Conservation (phyloP, 106 monocot species). For the Allium cepa region DNA sequence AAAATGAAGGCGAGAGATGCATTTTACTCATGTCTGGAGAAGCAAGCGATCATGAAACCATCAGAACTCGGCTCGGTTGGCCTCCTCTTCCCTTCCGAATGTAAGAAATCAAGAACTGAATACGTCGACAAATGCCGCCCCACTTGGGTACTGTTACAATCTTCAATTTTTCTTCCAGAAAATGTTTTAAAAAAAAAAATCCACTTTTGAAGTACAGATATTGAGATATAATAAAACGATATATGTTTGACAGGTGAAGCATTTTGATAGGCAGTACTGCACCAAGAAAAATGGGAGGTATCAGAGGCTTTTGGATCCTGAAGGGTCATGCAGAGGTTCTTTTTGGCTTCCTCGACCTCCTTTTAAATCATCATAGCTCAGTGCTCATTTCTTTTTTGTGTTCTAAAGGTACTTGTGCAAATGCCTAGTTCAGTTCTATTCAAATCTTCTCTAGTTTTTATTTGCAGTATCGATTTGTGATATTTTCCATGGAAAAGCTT, state of each 20-base stretch:
- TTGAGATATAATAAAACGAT: neutral
- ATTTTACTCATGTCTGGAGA: conserved; percentile 90
- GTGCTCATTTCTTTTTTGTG: no score
- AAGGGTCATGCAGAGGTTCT: conserved; percentile 51
- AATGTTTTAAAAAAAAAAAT: neutral
- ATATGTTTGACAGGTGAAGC: conserved; percentile 58
- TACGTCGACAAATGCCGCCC: conserved; percentile 73
- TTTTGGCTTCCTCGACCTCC: neutral
- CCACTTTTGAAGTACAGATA: neutral
- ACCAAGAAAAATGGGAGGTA: conserved; percentile 63
- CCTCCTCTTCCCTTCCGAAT: conserved; percentile 77
- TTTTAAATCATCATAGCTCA: no score
- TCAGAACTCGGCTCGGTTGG: conserved; percentile 84
- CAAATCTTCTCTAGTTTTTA: no score
- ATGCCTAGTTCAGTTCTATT: no score
- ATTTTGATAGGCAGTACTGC: conserved; percentile 87
- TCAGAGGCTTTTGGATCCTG: conserved; percentile 47
- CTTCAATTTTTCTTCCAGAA: neutral
- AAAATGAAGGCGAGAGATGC: conserved; percentile 57
- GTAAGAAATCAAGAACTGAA: conserved; percentile 46
- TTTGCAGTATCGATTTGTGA: no score
- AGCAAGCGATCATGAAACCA: conserved; percentile 52
- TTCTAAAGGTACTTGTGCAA: no score
- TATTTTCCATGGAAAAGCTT: no score
- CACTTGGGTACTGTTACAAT: conserved; percentile 53